A percentile compares a stretch with the other conserved stretches of the same genome.
phyloP scores from a whole-genome alignment of 73 alveolate genomes.

The Tetrahymena malaccensis region DNA sequence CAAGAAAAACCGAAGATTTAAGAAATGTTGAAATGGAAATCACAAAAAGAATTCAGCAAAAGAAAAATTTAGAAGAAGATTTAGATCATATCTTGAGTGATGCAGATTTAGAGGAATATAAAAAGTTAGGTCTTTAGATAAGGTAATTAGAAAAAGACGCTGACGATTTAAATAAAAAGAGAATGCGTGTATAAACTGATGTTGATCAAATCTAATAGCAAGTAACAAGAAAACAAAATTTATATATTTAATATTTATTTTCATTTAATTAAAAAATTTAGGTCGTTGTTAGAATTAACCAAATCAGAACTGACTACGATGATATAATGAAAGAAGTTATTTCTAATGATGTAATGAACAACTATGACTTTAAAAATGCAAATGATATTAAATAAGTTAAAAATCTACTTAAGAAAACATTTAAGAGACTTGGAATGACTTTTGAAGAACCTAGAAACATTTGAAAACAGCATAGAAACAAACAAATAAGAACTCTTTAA shows the following conservation, averaged over 20 bases:
- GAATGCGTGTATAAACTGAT: constrained; percentile 8
- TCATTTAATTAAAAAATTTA: not conserved
- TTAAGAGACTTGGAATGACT: constrained; percentile 37
- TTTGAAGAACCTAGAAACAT: constrained; percentile 2
- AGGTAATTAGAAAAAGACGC: constrained; percentile 13
- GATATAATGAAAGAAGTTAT: constrained; percentile 27
- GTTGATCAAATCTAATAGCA: constrained; percentile 20
- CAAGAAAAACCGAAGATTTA: constrained; percentile 25
- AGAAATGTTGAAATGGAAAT: constrained; percentile 37
- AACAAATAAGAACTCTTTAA: not conserved
- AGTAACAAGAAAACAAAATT: not conserved
- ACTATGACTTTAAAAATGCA: constrained; percentile 32
- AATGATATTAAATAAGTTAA: constrained; percentile 29
- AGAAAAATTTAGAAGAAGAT: constrained; percentile 42
- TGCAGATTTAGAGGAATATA: constrained; percentile 35
- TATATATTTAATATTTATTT: too few species aligned
- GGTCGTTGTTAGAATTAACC: not conserved
- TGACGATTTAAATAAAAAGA: constrained; percentile 3
- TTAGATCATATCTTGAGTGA: constrained; percentile 34
- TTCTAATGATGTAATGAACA: constrained; percentile 22
- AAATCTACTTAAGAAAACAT: constrained; percentile 28
- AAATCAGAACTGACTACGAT: constrained; percentile 32
- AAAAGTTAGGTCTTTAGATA: not conserved
- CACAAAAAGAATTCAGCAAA: constrained; percentile 17
- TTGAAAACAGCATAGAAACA: not conserved